Conservation (phyloP, 768 basidiomycete genomes). For the Sistotremastrum suecicum region DNA sequence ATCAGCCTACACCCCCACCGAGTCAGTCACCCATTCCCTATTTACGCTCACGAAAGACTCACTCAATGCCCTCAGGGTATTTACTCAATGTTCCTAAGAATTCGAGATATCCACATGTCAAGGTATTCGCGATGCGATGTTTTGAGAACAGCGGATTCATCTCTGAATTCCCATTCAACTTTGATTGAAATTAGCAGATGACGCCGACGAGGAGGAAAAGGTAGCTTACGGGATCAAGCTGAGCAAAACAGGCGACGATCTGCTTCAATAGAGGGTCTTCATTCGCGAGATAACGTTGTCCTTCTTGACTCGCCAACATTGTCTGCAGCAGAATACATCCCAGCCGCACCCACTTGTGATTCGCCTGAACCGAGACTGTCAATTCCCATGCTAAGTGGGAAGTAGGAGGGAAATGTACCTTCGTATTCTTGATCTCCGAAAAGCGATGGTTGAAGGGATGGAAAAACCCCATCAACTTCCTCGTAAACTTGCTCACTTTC, state of each 20-base stretch:
- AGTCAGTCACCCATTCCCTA: conserved; percentile 1
- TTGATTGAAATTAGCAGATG: not conserved
- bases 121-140: conserved; percentile 60
- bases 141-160: conserved; percentile 79
- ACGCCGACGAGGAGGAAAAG: not conserved
- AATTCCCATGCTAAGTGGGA: not conserved
- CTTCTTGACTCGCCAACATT: conserved; percentile 71
- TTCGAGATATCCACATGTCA: conserved; percentile 89
- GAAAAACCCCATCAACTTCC: conserved; percentile 86
- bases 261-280: conserved; percentile 83
- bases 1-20: conserved; percentile 40
- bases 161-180: conserved; percentile 63
- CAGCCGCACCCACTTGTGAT: conserved; percentile 72
- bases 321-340: conserved; percentile 76
- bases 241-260: conserved; percentile 75
- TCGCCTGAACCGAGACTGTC: conserved; percentile 31
- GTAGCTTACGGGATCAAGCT: conserved; percentile 73
- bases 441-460: conserved; percentile 85
- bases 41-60: conserved; percentile 17
- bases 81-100: conserved; percentile 90
- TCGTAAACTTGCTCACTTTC: conserved; percentile 75
- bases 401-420: conserved; percentile 24
- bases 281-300: conserved; percentile 58
- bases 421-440: conserved; percentile 61
- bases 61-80: conserved; percentile 83